A percentile compares a stretch with the other conserved stretches of the same genome.
phyloP scores from a whole-genome alignment of 2,329 filamentous ascomycete genomes.

The Parastagonospora nodorum region DNA sequence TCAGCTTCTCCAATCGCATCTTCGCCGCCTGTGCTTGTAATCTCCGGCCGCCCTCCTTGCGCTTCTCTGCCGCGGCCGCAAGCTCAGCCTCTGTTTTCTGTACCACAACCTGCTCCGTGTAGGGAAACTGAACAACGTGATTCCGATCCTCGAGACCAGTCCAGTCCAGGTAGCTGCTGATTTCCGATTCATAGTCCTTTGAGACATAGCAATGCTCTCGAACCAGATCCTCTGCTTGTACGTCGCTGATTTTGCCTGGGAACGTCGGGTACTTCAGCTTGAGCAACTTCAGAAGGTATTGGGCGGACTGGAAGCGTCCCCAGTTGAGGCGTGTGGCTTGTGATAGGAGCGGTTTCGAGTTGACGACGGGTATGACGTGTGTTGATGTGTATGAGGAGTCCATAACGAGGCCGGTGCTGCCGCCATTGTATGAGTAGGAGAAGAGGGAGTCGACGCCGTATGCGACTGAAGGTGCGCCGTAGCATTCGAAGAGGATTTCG shows the following conservation, averaged over 20 bases:
- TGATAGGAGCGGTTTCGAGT: constrained; percentile 80
- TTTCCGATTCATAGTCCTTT: constrained; percentile 78
- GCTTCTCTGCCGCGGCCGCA: constrained; percentile 85
- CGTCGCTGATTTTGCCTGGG: constrained; percentile 80
- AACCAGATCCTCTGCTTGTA: constrained; percentile 86
- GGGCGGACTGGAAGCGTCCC: constrained; percentile 87
- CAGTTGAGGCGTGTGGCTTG: constrained; percentile 92
- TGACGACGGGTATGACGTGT: constrained; percentile 90
- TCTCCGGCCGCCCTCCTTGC: constrained; percentile 89
- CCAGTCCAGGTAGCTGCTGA: constrained; percentile 83
- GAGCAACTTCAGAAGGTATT: constrained; percentile 89
- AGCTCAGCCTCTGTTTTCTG: constrained; percentile 96
- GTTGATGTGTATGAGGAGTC: constrained; percentile 94
- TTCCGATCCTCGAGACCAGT: constrained; percentile 88
- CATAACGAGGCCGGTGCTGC: constrained; percentile 83
- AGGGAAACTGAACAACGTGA: constrained; percentile 89
- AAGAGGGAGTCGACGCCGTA: constrained; percentile 98
- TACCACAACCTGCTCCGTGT: constrained; percentile 83
- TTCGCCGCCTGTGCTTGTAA: constrained; percentile 96
- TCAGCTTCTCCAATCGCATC: constrained; percentile 92
- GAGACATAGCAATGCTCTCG: constrained; percentile 90
- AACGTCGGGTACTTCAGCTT: constrained; percentile 91
- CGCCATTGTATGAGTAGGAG: constrained; percentile 90
- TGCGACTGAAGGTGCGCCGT: constrained; percentile 83
- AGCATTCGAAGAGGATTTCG: constrained; percentile 96